Evolutionary conservation across 306 rosid genomes (phyloP), one percentile per base, ranked within the genome.

Genomic region (Rosa persica): DNA sequence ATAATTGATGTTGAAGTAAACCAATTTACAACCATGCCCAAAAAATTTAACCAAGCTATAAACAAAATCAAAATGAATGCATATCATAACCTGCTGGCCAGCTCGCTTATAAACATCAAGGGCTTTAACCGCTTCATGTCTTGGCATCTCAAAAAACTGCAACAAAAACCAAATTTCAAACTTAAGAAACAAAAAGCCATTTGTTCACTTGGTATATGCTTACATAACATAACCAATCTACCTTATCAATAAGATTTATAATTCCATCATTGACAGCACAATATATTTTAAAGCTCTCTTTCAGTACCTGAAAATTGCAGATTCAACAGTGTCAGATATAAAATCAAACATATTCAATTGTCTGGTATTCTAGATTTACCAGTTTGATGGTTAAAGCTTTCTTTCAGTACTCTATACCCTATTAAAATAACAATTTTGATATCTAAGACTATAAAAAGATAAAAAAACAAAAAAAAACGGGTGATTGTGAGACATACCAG

Each of bases 111-210:
- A 96, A 81, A 93, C 89, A 74, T 96, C 98, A 52, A 96, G 94
- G 73, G 98, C 97, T 80, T 74, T 91, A 64, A 91, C 74, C 76
- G 97, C 99, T 87, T 96, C 99, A 81, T 93, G 99, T 85, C 90
- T 86, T 55, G 99, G 99, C 99, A 96, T 96, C 89, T 96, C 98
- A 89, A 96, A 96, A 85, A 96, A 96, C 97, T 96, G 86, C 79
- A 83, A 74, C 44, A 71, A 4, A 81, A 60, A 70, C 55, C 49
- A 79, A 22, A 64, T 54, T 77, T 36, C 64, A 61, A 67, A 67
- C 30, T 72, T 25, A 51, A 44, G 66, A 55, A 76, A 82, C 49
- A 52, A 17, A 74, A 13, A 46, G 30, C 72, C 55, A 3, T 38
- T 67, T 66, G 51, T 51, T 71, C 20, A 48, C 61, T 68, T 57